These are phyloP conservation scores for Phlebiopsis flavidoalba DNA, from an alignment of 768 basidiomycete species.

Conservation along the genomic window DNA sequence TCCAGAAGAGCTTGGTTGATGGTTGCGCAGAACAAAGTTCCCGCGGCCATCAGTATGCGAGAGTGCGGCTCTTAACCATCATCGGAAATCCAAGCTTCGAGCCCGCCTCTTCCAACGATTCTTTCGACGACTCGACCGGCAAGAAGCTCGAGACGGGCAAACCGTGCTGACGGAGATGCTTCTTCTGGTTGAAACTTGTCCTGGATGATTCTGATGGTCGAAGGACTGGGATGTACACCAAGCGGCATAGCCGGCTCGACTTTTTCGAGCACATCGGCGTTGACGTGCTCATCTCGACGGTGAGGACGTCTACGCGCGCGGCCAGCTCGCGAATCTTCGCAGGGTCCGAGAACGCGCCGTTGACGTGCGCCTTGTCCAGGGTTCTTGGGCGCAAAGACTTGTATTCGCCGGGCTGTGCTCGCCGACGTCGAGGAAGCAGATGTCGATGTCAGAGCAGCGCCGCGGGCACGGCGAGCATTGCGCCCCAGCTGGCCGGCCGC, in stretches of 20 bases:
- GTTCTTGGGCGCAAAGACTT: conserved; percentile 57
- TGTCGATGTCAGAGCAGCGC: conserved; percentile 79
- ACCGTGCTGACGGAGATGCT: conserved; percentile 43
- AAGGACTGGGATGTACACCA: conserved; percentile 66
- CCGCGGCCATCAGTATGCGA: conserved; percentile 97
- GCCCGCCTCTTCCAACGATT: conserved; percentile 49
- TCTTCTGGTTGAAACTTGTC: conserved; percentile 64
- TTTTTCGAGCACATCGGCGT: conserved; percentile 66
- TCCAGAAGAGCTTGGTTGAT: conserved; percentile 43
- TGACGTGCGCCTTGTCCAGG: conserved; percentile 58
- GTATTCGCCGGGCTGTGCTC: conserved; percentile 85
- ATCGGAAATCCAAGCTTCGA: conserved; percentile 72
- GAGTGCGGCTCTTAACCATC: conserved; percentile 94
- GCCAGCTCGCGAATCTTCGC: conserved; percentile 78
- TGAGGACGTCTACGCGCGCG: conserved; percentile 75
- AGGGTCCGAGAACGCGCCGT: conserved; percentile 85
- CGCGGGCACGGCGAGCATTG: conserved; percentile 90
- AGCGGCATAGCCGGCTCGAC: conserved; percentile 36
- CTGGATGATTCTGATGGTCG: conserved; percentile 83
- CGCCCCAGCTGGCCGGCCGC: conserved; percentile 97
- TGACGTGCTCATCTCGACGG: conserved; percentile 98
- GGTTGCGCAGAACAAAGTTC: conserved; percentile 72
- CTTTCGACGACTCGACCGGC: conserved; percentile 47
- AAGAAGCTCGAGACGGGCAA: conserved; percentile 58
- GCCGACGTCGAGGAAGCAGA: conserved; percentile 83